Base-by-base conservation (phyloP, 116 monocot species). In the Zostera marina region DNA sequence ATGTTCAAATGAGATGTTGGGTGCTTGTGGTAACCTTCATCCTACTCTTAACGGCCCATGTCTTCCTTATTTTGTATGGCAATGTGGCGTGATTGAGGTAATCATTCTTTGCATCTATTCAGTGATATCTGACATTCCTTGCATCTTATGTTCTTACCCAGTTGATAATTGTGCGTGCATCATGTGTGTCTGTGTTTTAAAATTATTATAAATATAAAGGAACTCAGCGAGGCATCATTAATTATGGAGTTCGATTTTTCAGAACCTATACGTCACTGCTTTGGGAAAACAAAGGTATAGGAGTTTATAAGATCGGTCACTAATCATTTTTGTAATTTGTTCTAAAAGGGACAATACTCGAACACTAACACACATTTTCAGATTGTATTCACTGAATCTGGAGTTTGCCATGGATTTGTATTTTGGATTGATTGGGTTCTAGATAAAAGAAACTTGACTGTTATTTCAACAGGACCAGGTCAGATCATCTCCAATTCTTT, bases 401-500 rank as follows among this genome's bases (percentile, higher is more conserved):
- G 98, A 59, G 15, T 73, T 15, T 99, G 98, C 66, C 98, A 99
- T 73, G 98, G 98, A 51, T 83, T 99, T 73, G 98, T 69, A 3
- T 66, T 99, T 61, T 99, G 98, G 98, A 91, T 99, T 24, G 98
- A 99, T 63, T 99, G 98, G 98, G 72, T 86, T 19, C 32, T 99
- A 9, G 78, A 90, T 64, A 71, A 79, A 47, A 67, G 55, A 22
- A 75, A 68, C 21, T 77, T 83, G 53, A 71, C 71, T 56, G 17
- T 75, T 53, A 55, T 99, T 58, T 73, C 76, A 11, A 90, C 91
- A 22, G 91, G 91, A 21, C 98, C 91, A 83, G 91, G 91, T 91
- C 54, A 53, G 67, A 22, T 40, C 58, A n/a, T n/a, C 16, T 39
- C 44, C 47, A 9, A 47, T 2, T 25, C 3, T 46, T 9, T 25